A percentile compares a stretch with the other conserved stretches of the same genome.
Evolutionary conservation across 2,329 filamentous ascomycete species (phyloP).

Genomic region (Neonectria faginata): DNA sequence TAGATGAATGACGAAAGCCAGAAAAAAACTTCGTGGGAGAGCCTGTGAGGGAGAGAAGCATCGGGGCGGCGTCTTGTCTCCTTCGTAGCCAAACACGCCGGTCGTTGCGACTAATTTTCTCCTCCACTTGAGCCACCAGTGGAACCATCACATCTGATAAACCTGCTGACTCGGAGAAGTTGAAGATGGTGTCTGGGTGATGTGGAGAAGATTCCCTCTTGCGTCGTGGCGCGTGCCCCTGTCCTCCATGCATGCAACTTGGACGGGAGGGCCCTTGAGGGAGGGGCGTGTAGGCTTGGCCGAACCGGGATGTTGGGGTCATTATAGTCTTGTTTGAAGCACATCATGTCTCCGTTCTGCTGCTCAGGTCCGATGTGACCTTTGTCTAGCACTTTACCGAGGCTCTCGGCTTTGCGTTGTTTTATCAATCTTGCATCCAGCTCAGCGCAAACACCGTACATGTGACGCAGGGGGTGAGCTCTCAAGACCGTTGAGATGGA

Average conservation of each 20-base stretch:
- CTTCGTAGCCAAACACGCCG: neutral
- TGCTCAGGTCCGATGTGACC: neutral
- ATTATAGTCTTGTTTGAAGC: neutral
- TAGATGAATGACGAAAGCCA: slow-evolving; percentile 27
- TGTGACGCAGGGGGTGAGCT: neutral
- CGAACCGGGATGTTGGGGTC: neutral
- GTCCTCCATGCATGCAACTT: neutral
- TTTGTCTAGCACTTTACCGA: neutral
- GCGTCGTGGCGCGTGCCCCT: neutral
- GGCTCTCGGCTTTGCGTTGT: neutral
- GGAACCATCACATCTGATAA: neutral
- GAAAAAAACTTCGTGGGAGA: neutral
- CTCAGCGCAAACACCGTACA: neutral
- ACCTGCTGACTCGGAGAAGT: neutral
- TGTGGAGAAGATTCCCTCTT: neutral
- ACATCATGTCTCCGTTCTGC: neutral
- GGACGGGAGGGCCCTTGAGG: neutral
- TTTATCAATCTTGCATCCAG: neutral
- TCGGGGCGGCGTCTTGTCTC: neutral
- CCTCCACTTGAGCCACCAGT: neutral
- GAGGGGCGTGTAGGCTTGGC: too few relatives aligned
- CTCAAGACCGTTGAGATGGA: too few relatives aligned
- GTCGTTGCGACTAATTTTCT: neutral
- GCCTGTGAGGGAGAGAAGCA: neutral
- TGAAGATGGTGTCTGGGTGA: neutral